These are phyloP conservation scores for Hyaloscypha variabilis DNA, from an alignment of 495 filamentous ascomycete species.

Conservation along the genomic window DNA sequence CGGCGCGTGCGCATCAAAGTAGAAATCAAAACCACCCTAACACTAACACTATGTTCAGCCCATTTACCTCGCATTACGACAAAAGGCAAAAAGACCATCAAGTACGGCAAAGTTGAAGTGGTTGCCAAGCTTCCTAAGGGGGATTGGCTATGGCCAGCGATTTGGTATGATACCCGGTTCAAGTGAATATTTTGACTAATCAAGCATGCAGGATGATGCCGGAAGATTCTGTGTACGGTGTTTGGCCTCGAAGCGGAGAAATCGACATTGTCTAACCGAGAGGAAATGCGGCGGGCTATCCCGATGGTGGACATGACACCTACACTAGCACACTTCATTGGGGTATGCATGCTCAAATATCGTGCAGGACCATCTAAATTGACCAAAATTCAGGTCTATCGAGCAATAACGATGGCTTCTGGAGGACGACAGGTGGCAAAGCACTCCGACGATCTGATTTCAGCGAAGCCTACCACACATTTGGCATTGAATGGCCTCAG, in stretches of 20 bases:
- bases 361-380: not conserved
- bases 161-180: slow-evolving; percentile 29
- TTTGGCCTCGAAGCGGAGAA: slow-evolving; percentile 39
- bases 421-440: slow-evolving; percentile 29
- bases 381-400: slow-evolving; percentile 22
- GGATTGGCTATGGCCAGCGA: slow-evolving; percentile 48
- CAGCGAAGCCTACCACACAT: slow-evolving; percentile 51
- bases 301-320: slow-evolving; percentile 24
- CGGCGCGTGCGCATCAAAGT: no score
- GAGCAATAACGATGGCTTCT: slow-evolving; percentile 29
- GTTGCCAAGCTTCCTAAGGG: slow-evolving; percentile 46
- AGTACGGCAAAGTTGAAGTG: slow-evolving; percentile 46
- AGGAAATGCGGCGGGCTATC: slow-evolving; percentile 29
- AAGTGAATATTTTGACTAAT: not conserved
- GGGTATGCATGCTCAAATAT: not conserved
- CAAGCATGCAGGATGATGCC: slow-evolving; percentile 52
- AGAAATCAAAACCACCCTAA: no score
- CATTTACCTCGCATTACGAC: no score
- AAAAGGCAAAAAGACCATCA: slow-evolving; percentile 42
- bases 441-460: slow-evolving; percentile 30
- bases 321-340: not conserved
- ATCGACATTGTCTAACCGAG: slow-evolving; percentile 37
- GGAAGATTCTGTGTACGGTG: slow-evolving; percentile 36
- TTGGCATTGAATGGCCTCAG: slow-evolving; percentile 68
- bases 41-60: no score